Evolutionary conservation across 2,329 filamentous ascomycete genomes (phyloP).

Genomic region (Septoria linicola): DNA sequence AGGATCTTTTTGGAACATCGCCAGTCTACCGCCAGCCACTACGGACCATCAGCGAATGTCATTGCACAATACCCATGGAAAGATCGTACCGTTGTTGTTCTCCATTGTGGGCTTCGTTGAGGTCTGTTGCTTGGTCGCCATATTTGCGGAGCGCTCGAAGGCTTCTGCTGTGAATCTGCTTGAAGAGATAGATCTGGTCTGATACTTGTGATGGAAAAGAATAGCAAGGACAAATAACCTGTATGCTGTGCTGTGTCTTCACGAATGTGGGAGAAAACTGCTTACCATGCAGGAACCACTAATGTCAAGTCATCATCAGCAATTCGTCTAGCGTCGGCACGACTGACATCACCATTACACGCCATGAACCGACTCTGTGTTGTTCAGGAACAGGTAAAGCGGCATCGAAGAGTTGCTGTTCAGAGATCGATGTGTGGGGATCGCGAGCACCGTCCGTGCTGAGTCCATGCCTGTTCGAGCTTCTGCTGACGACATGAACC

Average conservation of each 20-base stretch:
- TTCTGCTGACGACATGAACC: slow-evolving; percentile 10
- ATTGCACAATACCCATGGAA: too few relatives aligned
- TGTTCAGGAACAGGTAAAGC: slow-evolving; percentile 15
- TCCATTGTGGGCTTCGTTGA: slow-evolving; percentile 29
- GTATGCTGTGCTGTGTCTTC: too few relatives aligned
- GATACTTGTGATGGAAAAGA: too few relatives aligned
- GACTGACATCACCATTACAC: slow-evolving; percentile 22
- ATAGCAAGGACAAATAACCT: too few relatives aligned
- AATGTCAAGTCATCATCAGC: slow-evolving; percentile 11
- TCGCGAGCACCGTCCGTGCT: background rate
- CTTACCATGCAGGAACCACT: background rate
- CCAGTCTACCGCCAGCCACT: slow-evolving; percentile 23
- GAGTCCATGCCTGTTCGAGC: background rate
- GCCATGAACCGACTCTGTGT: background rate
- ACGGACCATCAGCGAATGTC: background rate
- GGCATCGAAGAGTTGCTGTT: background rate
- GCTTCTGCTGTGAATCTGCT: background rate
- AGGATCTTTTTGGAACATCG: slow-evolving; percentile 22
- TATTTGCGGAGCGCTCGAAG: background rate
- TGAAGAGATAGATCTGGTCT: too few relatives aligned
- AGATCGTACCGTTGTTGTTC: slow-evolving; percentile 29
- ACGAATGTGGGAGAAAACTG: background rate
- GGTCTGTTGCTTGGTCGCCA: slow-evolving; percentile 23
- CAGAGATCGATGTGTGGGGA: background rate
- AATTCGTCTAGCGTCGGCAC: background rate